Evolutionary conservation across 805 yeast genomes (phyloP).

Genomic region (Helenozyma baotianmanensis): DNA sequence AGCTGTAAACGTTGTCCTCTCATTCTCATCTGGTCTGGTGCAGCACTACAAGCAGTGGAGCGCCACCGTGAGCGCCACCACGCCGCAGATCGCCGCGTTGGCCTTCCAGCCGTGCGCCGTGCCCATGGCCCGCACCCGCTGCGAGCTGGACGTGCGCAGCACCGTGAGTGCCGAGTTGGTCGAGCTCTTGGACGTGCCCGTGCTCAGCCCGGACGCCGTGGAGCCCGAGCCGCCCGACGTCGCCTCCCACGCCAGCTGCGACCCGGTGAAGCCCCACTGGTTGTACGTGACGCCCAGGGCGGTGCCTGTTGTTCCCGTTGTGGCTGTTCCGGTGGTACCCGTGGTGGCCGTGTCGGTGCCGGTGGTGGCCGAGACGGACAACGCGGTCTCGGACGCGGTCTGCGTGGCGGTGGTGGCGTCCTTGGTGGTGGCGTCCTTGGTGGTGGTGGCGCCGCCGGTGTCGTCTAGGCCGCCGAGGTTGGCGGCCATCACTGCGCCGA

Average conservation of each 20-base stretch:
- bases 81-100: conserved; percentile 5
- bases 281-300: conserved; percentile 23
- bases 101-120: conserved; percentile 7
- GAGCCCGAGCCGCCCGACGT: conserved; percentile 3
- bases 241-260: conserved; percentile 32
- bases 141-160: conserved; percentile 1
- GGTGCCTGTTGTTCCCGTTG: conserved; percentile 4
- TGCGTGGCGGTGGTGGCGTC: not conserved
- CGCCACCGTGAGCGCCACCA: conserved; percentile 9
- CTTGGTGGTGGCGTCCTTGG: conserved; percentile 3
- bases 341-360: conserved; percentile 6
- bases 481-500: conserved; percentile 15
- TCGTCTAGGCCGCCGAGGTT: conserved; percentile 14
- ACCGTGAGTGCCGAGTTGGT: not conserved
- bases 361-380: conserved; percentile 5
- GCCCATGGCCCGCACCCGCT: not conserved
- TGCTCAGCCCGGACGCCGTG: not conserved
- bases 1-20: too few species aligned
- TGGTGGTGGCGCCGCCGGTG: conserved; percentile 1
- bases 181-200: not conserved
- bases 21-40: too few species aligned
- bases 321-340: conserved; percentile 1
- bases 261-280: conserved; percentile 41
- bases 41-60: conserved; percentile 7
- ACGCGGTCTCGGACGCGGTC: not conserved